Conservation (phyloP, 2,329 filamentous ascomycete genomes). For the Rhytidhysteron rufulum region DNA sequence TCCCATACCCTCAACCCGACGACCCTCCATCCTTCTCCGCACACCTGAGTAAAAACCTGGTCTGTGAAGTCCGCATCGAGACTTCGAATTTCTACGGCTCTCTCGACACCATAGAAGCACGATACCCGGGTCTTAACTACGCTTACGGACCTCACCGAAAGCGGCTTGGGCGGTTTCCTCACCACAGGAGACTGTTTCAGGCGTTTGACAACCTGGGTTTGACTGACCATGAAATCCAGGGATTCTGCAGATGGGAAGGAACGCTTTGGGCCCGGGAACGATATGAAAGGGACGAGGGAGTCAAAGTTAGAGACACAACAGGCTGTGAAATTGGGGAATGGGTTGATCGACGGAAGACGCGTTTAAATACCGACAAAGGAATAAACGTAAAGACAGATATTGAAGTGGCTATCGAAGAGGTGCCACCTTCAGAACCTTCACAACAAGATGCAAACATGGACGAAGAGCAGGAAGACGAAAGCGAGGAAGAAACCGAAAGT, state of each 20-base stretch:
- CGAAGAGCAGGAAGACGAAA: slow-evolving; percentile 35
- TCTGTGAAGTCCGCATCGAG: slow-evolving; percentile 74
- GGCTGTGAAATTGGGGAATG: slow-evolving; percentile 64
- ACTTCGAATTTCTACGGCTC: slow-evolving; percentile 76
- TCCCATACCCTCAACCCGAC: slow-evolving; percentile 61
- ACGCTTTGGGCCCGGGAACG: slow-evolving; percentile 79
- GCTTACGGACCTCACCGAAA: slow-evolving; percentile 68
- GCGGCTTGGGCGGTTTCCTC: slow-evolving; percentile 71
- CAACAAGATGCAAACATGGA: slow-evolving; percentile 34
- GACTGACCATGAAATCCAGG: slow-evolving; percentile 66
- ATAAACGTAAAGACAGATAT: slow-evolving; percentile 43
- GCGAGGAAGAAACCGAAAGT: slow-evolving; percentile 50
- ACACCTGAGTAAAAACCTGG: slow-evolving; percentile 66
- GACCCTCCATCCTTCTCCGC: slow-evolving; percentile 70
- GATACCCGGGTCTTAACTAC: slow-evolving; percentile 80
- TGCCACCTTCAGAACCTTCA: slow-evolving; percentile 8
- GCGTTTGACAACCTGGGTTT: slow-evolving; percentile 68
- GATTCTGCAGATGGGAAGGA: slow-evolving; percentile 76
- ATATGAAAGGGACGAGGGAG: slow-evolving; percentile 71
- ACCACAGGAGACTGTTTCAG: slow-evolving; percentile 72
- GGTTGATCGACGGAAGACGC: slow-evolving; percentile 42
- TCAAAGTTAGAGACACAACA: slow-evolving; percentile 67
- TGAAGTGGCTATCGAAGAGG: slow-evolving; percentile 37
- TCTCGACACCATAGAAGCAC: slow-evolving; percentile 73
- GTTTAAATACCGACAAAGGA: slow-evolving; percentile 11